Evolutionary conservation across 805 yeast genomes (phyloP).

Genomic region (Ogataea wickerhamii): DNA sequence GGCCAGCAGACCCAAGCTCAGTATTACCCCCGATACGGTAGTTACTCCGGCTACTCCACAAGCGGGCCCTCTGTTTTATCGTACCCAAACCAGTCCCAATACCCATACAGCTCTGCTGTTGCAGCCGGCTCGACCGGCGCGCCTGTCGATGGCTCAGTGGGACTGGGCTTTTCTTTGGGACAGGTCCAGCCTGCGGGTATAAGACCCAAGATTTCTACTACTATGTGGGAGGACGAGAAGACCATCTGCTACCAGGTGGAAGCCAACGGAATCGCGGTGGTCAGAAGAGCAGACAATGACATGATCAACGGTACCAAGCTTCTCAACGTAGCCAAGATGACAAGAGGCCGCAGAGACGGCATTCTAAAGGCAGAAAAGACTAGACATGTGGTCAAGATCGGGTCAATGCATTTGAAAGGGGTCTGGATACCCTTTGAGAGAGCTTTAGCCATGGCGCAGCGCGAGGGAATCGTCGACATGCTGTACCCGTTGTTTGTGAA

Average conservation of each 20-base stretch:
- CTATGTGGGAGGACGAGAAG: conserved; percentile 75
- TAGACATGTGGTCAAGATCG: conserved; percentile 67
- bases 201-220: conserved; percentile 53
- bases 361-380: conserved; percentile 63
- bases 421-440: conserved; percentile 76
- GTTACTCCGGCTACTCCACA: conserved; percentile 16
- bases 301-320: conserved; percentile 72
- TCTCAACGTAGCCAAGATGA: conserved; percentile 68
- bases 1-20: conserved; percentile 14
- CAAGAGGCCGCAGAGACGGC: conserved; percentile 70
- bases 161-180: conserved; percentile 16
- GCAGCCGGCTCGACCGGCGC: neutral
- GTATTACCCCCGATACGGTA: conserved; percentile 15
- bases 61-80: conserved; percentile 7
- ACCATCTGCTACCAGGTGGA: conserved; percentile 72
- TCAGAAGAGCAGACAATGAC: conserved; percentile 66
- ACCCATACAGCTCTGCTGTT: conserved; percentile 10
- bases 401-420: conserved; percentile 72
- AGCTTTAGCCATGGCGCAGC: conserved; percentile 64
- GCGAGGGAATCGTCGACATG: conserved; percentile 59
- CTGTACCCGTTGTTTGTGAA: conserved; percentile 60
- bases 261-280: conserved; percentile 63
- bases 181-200: conserved; percentile 29
- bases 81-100: conserved; percentile 14
- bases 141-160: conserved; percentile 4